Conservation (phyloP, 2,329 filamentous ascomycete genomes). For the Hypoxylon rubiginosum region DNA sequence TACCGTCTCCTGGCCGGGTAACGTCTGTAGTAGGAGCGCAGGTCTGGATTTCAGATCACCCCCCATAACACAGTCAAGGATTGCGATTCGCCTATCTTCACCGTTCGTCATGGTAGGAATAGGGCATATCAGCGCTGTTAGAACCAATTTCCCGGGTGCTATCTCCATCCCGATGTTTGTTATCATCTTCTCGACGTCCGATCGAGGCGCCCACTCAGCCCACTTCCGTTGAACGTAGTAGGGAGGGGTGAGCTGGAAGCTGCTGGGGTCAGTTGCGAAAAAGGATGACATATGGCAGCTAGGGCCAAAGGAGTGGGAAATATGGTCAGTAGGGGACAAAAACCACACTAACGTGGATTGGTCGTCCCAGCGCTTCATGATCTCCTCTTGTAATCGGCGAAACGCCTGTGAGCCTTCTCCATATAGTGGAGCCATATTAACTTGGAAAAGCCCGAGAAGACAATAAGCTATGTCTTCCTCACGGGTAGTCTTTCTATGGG, state of each 20-base stretch:
- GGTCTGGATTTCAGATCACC: constrained; percentile 5
- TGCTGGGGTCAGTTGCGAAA: too few relatives aligned
- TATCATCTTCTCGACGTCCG: background rate
- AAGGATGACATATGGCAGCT: too few relatives aligned
- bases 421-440: constrained; percentile 28
- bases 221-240: too few relatives aligned
- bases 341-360: constrained; percentile 8
- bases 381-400: constrained; percentile 23
- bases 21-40: background rate
- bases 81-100: background rate
- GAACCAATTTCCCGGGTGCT: background rate
- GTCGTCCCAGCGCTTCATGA: constrained; percentile 13
- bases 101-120: too few relatives aligned
- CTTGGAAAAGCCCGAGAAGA: constrained; percentile 24
- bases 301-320: too few relatives aligned
- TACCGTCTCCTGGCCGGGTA: background rate
- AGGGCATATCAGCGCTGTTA: background rate
- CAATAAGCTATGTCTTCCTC: constrained; percentile 28
- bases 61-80: constrained; percentile 14
- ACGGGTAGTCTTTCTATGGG: constrained; percentile 17
- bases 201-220: too few relatives aligned
- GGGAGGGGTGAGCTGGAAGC: too few relatives aligned
- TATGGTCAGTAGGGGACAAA: background rate
- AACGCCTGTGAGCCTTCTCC: constrained; percentile 26
- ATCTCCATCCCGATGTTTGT: background rate